A percentile compares a stretch with the other conserved stretches of the same genome.
These are phyloP conservation scores for Podila clonocystis DNA, from an alignment of 192 early-diverging fungal genomes.

Conservation along the genomic window DNA sequence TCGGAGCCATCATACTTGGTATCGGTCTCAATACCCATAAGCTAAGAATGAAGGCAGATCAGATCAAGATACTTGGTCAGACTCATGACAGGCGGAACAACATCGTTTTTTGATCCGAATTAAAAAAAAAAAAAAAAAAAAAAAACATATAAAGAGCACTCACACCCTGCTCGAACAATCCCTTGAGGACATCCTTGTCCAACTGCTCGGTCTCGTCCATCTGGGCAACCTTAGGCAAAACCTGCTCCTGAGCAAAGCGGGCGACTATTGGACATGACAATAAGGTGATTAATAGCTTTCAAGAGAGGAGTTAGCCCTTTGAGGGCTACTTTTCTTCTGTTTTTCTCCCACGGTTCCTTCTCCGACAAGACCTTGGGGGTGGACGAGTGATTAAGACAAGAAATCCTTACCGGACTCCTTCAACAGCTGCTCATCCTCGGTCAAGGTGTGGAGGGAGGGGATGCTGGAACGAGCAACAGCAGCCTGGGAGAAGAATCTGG, in stretches of 20 bases:
- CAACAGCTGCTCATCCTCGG: constrained; percentile 90
- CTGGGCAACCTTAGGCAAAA: constrained; percentile 84
- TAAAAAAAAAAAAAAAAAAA: not conserved
- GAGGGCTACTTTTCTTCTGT: not conserved
- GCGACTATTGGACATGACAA: constrained; percentile 62
- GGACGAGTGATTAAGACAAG: not conserved
- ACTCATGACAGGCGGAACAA: not conserved
- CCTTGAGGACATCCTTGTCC: constrained; percentile 81
- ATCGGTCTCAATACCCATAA: constrained; percentile 95
- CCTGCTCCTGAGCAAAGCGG: constrained; percentile 84
- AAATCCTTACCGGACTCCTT: constrained; percentile 71
- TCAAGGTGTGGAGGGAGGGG: constrained; percentile 81
- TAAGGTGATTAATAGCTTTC: not conserved
- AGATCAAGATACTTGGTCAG: not conserved
- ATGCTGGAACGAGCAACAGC: constrained; percentile 53
- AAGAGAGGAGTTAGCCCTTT: not conserved
- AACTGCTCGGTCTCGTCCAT: constrained; percentile 95
- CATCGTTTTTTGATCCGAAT: not conserved
- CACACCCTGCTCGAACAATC: constrained; percentile 91
- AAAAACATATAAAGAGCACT: constrained; percentile 26
- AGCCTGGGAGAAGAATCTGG: constrained; percentile 61
- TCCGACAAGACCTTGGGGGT: not conserved
- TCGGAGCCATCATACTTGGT: constrained; percentile 84
- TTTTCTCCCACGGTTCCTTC: constrained; percentile 1
- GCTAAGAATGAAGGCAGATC: constrained; percentile 29